Base-by-base conservation (phyloP, 75 land plant genomes). In the Pinus tabuliformis region DNA sequence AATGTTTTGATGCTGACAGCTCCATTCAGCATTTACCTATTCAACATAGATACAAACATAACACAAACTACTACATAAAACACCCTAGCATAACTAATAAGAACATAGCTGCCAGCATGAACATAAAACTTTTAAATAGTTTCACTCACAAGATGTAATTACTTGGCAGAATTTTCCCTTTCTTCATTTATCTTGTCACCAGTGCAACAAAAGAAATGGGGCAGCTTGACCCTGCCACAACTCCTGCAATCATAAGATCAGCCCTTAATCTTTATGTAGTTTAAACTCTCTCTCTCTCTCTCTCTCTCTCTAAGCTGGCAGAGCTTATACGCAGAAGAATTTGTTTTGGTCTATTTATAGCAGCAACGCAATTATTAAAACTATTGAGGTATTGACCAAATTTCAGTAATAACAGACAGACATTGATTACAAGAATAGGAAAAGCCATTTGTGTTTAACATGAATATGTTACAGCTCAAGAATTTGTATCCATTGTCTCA, bases 181-280 rank as follows among this genome's bases (percentile, higher is more conserved):
- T n/a, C 62, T 56, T 73, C 75, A 75, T 33, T 62, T 62, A 59
- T 60, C 70, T 62, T 75, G 45, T 75, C 76, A 33, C 76, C 76
- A 6, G 52, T 75, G 76, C 76, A 75, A 75, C 76, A 75, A 75
- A 75, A 75, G 73, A 75, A 75, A 39, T 75, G 76, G 42, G 76
- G 76, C 42, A 75, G 42, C 76, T 75, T 75, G 28, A 75, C 76
- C 73, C 76, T 37, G 22, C 76, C 76, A 20, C 76, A 75, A 39
- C 66, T 61, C 66, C 76, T 75, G 70, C 49, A 59, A 75, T 54
- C 66, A 75, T 17, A 56, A 12, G 16, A 56, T 15, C 11, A 70
- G 24, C 24, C 26, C 36, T 3, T 8, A 16, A 73, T 73, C 28
- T 52, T 15, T 24, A 56, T 73, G 45, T 30, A 68, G 22, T 22